Base-by-base conservation (phyloP, 805 yeast species). In the Tetrapisispora iriomotensis region DNA sequence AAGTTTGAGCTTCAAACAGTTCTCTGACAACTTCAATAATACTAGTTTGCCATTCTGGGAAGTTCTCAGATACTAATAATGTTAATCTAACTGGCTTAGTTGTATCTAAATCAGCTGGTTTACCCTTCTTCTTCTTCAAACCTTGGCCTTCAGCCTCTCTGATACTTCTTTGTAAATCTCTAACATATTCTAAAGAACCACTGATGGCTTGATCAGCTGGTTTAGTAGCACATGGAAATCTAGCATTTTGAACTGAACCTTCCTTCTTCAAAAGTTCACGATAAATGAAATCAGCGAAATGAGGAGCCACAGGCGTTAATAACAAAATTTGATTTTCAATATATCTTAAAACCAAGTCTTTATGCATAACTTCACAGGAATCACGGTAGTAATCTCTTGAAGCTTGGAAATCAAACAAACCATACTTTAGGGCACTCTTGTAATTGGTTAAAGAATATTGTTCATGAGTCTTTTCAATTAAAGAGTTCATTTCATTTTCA, bases 371-470 rank as follows among this genome's bases (percentile, higher is more conserved):
- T 19, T 64, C 61, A 25, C 71, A 63, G 21, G 75, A 64, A 51
- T 92, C 98, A 68, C 98, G 80, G 70, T 92, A 92, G 68, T 81
- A 88, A 66, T 92, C 98, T 69, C 98, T 82, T 25, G 96, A 79
- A 41, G 87, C 75, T 68, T 88, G 97, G 74, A 79, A 82, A 62
- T 92, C 98, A 53, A 90, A 92, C 52, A 92, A 73, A 50, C 96
- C 96, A 39, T 71, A 71, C 67, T 90, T 90, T 62, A 92, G 74
- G 29, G 95, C 98, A 45, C 75, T 75, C 68, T 92, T 90, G 71
- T 79, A 92, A 59, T 79, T 73, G 28, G 96, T 83, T 34, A 63
- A 67, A 18, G 70, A 72, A 61, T 82, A 92, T 52, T 79, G 79
- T 45, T 74, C 73, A 61, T 75, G 73, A 15, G 96, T 72, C 54